A percentile compares a stretch with the other conserved stretches of the same genome.
Conservation (phyloP, 1,284 basidiomycete genomes). For the Lentinus polychrous region DNA sequence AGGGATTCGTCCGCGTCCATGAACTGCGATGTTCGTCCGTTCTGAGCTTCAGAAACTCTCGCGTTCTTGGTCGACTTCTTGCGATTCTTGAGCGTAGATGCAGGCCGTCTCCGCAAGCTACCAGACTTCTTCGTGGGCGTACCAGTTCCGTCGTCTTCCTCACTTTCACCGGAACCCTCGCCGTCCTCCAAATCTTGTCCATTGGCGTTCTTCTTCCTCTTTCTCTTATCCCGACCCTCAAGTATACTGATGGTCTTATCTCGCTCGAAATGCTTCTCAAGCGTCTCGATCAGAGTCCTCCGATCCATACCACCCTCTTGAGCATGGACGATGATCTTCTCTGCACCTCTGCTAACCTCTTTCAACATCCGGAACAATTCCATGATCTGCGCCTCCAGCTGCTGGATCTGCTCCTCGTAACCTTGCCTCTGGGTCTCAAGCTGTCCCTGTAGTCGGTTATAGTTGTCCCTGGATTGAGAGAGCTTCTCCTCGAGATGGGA, state of each 20-base stretch:
- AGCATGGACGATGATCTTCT: constrained; percentile 61
- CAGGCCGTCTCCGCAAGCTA: constrained; percentile 34
- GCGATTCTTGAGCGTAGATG: constrained; percentile 22
- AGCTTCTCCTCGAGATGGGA: constrained; percentile 78
- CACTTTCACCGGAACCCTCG: constrained; percentile 30
- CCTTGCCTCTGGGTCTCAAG: constrained; percentile 74
- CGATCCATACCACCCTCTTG: constrained; percentile 58
- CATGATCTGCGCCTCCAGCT: constrained; percentile 88
- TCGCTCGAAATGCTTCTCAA: constrained; percentile 81
- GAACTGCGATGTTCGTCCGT: constrained; percentile 72
- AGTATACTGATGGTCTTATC: constrained; percentile 82
- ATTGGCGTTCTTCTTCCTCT: constrained; percentile 26
- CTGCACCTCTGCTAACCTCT: constrained; percentile 73
- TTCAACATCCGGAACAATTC: constrained; percentile 92
- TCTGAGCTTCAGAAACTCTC: constrained; percentile 37
- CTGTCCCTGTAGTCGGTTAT: constrained; percentile 69
- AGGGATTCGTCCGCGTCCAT: constrained; percentile 88
- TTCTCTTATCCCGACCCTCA: constrained; percentile 56
- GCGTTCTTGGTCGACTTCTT: constrained; percentile 28
- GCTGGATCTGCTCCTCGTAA: constrained; percentile 84
- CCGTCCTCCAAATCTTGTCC: constrained; percentile 27
- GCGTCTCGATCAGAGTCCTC: constrained; percentile 71
- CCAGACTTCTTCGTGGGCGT: constrained; percentile 42
- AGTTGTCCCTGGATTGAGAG: constrained; percentile 71
- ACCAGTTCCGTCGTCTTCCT: constrained; percentile 30